Base-by-base conservation (phyloP, 2,329 filamentous ascomycete genomes). In the Ophiocordyceps camponoti-leonardi region DNA sequence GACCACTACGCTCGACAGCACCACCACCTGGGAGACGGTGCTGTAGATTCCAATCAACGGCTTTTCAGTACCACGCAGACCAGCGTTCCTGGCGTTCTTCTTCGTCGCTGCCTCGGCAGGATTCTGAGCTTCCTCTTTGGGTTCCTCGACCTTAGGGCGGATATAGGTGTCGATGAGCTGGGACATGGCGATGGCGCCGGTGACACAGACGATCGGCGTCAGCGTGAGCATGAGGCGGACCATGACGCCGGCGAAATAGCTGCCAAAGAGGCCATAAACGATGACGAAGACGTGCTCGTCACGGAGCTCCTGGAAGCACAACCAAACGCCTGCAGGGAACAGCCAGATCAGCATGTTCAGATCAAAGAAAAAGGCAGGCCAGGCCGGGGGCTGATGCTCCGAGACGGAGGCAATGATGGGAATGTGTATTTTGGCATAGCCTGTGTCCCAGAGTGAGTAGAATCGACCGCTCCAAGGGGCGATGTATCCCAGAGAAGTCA, bases 341-440 rank as follows among this genome's bases (percentile, higher is more conserved):
- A 98, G 79, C 92, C 92, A 98, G 67, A 98, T 94, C 57, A 98
- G 75, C 70, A 98, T 80, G 71, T 94, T 95, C 55, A 98, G 73
- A 58, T 98, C 92, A 64, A 98, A 98, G 72, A 98, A 98, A 74
- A 95, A 98, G 16, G 93, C 86, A 2, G 92, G 92, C 92, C 92
- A 98, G 41, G 92, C 92, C 35, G 92, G 98, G 46, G 92, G 92
- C 68, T 98, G 92, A 69, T 98, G 92, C 68, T 98, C 92, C 1
- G 92, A 98, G 42, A 98, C 92, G n/a, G 92, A 98, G 4, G 92
- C 92, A 62, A 98, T 98, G 60, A 98, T 98, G 49, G 92, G 92
- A 60, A 98, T 98, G 60, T 98, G 92, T 51, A 96, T 93, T 73
- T 98, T 98, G 57, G 92, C 92, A 61, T 98, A 98, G 56, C 86